Evolutionary conservation across 2,329 filamentous ascomycete genomes (phyloP).

Genomic region (Aspergillus transmontanensis): DNA sequence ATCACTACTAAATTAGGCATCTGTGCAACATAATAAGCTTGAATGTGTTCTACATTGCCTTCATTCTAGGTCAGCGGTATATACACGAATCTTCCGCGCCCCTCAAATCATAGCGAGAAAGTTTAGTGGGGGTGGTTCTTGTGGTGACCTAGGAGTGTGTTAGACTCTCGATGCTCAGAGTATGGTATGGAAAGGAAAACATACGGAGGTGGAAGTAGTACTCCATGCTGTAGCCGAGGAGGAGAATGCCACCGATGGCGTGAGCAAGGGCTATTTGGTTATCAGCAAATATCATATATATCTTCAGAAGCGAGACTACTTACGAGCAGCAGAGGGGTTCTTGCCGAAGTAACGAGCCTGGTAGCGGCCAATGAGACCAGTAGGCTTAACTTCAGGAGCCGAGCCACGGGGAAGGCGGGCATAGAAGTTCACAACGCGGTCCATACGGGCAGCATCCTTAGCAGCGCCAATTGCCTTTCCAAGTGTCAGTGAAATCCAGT

Average conservation of each 20-base stretch:
- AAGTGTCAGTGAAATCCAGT: constrained; percentile 36
- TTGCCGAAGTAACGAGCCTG: constrained; percentile 88
- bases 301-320: constrained; percentile 43
- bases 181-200: constrained; percentile 42
- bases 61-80: constrained; percentile 40
- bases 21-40: neutral
- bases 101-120: constrained; percentile 18
- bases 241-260: constrained; percentile 74
- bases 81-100: constrained; percentile 40
- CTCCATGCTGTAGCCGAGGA: constrained; percentile 91
- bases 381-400: constrained; percentile 79
- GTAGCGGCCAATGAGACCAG: constrained; percentile 85
- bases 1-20: neutral
- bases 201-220: constrained; percentile 99
- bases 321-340: constrained; percentile 87
- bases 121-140: constrained; percentile 99
- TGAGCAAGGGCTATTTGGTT: constrained; percentile 76
- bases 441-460: constrained; percentile 95
- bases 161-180: constrained; percentile 6
- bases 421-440: constrained; percentile 97
- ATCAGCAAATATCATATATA: neutral
- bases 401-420: constrained; percentile 93
- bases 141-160: constrained; percentile 76
- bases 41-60: constrained; percentile 31
- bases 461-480: constrained; percentile 87